phyloP scores from a whole-genome alignment of 1,284 basidiomycete genomes.

The Ceratobasidium sp. region DNA sequence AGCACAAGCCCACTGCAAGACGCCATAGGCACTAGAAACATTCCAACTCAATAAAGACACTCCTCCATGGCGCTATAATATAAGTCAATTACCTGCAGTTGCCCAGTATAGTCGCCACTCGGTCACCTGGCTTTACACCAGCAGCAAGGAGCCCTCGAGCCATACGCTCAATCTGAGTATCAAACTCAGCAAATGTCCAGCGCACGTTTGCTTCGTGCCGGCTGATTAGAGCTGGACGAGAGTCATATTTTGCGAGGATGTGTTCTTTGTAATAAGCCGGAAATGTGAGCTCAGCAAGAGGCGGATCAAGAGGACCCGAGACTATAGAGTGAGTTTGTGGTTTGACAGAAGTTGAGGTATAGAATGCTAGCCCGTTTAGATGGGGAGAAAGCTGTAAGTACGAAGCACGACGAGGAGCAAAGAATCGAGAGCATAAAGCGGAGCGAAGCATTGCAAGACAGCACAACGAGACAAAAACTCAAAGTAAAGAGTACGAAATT shows the following conservation, averaged over 20 bases:
- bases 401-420: not conserved
- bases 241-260: constrained; percentile 66
- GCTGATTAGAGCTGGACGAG: constrained; percentile 75
- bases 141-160: constrained; percentile 76
- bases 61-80: constrained; percentile 16
- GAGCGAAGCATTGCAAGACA: constrained; percentile 12
- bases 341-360: not conserved
- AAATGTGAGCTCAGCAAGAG: constrained; percentile 73
- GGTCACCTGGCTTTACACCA: constrained; percentile 81
- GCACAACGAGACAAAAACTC: not conserved
- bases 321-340: constrained; percentile 46
- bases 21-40: constrained; percentile 75
- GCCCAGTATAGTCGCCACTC: constrained; percentile 86
- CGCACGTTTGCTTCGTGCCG: constrained; percentile 74
- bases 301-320: constrained; percentile 70
- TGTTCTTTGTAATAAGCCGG: constrained; percentile 71
- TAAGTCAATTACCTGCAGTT: constrained; percentile 73
- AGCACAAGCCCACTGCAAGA: constrained; percentile 86
- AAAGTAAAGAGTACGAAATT: not conserved
- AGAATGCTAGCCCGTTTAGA: not conserved
- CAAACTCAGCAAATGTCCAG: constrained; percentile 82
- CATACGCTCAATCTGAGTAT: constrained; percentile 74
- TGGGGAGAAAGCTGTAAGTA: not conserved
- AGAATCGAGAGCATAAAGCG: not conserved
- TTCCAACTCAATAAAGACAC: constrained; percentile 13